Evolutionary conservation across 2,329 filamentous ascomycete species (phyloP), one percentile per base, ranked within the genome.

Genomic region (Talaromyces sp.): DNA sequence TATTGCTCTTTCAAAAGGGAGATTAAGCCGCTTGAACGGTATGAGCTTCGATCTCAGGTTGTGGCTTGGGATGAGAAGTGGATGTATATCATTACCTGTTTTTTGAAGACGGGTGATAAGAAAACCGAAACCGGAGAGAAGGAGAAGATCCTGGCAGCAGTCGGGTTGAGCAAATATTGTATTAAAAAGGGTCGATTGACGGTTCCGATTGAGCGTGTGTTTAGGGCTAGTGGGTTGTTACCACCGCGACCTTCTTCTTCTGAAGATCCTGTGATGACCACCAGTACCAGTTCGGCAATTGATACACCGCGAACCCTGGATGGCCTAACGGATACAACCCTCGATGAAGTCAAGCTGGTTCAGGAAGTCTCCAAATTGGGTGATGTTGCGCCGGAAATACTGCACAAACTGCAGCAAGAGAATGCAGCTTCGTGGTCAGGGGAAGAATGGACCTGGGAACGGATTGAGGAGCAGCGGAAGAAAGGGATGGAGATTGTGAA

Each of bases 131-230:
- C 84, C 17, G 51, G 54, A 72, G 35, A 52, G 19, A 19, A 17
- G 13, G 48, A 36, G 1, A 51, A 51, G 35, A 84, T 82, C 60
- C 80, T 93, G 39, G 81, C 88, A 64, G 89, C 89, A 1, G 87
- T 86, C 0, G 86, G 85, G 0, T 73, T 93, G 43, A 86, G 83
- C 76, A 92, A 91, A 77, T 93, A 93, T 71, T 89, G 93, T 40
- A 86, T 90, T 70, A 93, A 93, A 77, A 80, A 91, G 57, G 89
- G 88, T 1, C 80, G 93, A 22, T 79, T 94, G 66, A 97, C 93
- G 0, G 84, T 97, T 3, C 85, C 92, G 63, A 92, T 94, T 0
- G 88, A 91, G 64, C 80, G 89, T 48, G 79, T 93, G 7, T 78
- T 97, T 25, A 79, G 83, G 43, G 82, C 86, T 36, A 87, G 87